phyloP scores from a whole-genome alignment of 352 stramenopile genomes.

The Pythium biforme region DNA sequence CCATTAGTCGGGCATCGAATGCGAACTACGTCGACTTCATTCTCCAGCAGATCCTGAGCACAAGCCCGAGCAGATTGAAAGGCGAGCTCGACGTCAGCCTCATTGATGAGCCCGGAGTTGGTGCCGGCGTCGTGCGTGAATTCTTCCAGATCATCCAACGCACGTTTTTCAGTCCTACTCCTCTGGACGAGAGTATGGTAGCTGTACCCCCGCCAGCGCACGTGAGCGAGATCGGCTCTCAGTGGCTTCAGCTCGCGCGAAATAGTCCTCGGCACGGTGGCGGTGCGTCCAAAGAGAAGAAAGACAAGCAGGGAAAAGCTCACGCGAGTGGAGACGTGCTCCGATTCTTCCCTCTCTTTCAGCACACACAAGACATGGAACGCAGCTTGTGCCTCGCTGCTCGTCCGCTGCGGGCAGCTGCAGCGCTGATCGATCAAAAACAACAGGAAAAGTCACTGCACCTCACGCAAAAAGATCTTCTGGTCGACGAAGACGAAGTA shows the following conservation, averaged over 20 bases:
- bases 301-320: neutral
- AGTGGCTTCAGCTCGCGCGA: constrained; percentile 62
- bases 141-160: constrained; percentile 76
- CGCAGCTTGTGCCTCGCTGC: constrained; percentile 39
- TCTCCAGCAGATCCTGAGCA: constrained; percentile 60
- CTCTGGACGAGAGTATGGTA: constrained; percentile 10
- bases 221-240: constrained; percentile 52
- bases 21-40: constrained; percentile 74
- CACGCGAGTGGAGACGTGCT: constrained; percentile 27
- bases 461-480: constrained; percentile 41
- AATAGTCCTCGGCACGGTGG: constrained; percentile 26
- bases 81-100: constrained; percentile 63
- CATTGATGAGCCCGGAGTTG: constrained; percentile 67
- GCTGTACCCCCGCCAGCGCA: constrained; percentile 27
- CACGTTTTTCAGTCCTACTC: constrained; percentile 48
- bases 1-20: constrained; percentile 56
- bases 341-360: constrained; percentile 57
- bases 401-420: constrained; percentile 30
- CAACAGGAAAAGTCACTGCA: constrained; percentile 24
- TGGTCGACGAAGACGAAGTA: constrained; percentile 34
- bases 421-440: constrained; percentile 41
- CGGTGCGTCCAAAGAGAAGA: neutral
- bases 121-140: constrained; percentile 60
- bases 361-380: constrained; percentile 31
- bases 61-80: constrained; percentile 43